Evolutionary conservation across 2,329 filamentous ascomycete genomes (phyloP).

Genomic region (Pseudophaeomoniella oleicola): DNA sequence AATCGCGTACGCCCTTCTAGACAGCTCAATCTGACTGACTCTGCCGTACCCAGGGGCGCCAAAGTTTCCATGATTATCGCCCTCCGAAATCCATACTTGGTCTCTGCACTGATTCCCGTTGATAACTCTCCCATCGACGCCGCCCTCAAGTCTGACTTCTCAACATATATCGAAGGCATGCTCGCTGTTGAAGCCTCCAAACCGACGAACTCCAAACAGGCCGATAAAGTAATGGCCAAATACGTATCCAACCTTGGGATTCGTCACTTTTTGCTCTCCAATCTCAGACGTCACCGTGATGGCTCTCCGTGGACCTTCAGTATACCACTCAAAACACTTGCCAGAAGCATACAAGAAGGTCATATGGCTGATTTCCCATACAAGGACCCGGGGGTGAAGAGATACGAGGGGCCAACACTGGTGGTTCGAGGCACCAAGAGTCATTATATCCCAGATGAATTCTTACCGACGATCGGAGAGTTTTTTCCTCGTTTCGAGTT

Average conservation of each 20-base stretch:
- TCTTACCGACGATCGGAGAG: slow-evolving; percentile 22
- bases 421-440: slow-evolving; percentile 45
- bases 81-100: slow-evolving; percentile 50
- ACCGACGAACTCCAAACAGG: slow-evolving; percentile 1
- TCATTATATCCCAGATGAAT: slow-evolving; percentile 24
- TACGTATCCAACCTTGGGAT: slow-evolving; percentile 48
- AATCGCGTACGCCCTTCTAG: background rate
- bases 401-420: slow-evolving; percentile 64
- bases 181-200: slow-evolving; percentile 48
- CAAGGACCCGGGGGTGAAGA: slow-evolving; percentile 49
- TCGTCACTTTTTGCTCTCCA: slow-evolving; percentile 83
- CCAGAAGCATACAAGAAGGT: slow-evolving; percentile 40
- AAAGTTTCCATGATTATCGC: slow-evolving; percentile 86
- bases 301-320: slow-evolving; percentile 53
- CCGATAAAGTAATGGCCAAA: slow-evolving; percentile 9
- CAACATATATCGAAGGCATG: slow-evolving; percentile 73
- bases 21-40: background rate
- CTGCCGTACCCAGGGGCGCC: slow-evolving; percentile 51
- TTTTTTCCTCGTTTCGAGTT: slow-evolving; percentile 27
- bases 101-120: slow-evolving; percentile 63
- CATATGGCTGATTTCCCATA: slow-evolving; percentile 83
- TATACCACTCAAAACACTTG: slow-evolving; percentile 61
- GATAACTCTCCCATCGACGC: slow-evolving; percentile 87
- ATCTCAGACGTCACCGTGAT: slow-evolving; percentile 47
- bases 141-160: slow-evolving; percentile 58